Percentiles rank a stretch among this genome's conserved stretches.
phyloP scores from a whole-genome alignment of 2,329 filamentous ascomycete species.

The Ophiostoma himal-ulmi region DNA sequence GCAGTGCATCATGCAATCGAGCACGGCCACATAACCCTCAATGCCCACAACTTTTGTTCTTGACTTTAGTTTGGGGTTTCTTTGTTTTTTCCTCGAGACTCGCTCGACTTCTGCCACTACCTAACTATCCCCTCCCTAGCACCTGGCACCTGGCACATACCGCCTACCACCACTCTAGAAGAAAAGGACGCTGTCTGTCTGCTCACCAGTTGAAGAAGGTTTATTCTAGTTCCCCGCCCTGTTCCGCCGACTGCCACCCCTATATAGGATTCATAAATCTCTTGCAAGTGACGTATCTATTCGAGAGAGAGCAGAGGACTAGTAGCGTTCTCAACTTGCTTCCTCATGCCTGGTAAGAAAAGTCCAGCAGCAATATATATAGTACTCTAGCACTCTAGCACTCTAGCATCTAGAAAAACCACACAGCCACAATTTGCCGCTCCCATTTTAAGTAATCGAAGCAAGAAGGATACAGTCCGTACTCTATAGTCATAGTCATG shows the following conservation, averaged over 20 bases:
- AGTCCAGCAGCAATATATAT: neutral
- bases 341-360: neutral
- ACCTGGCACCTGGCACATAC: neutral
- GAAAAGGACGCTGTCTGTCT: neutral
- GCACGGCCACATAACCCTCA: slow-evolving; percentile 2
- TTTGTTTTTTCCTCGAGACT: neutral
- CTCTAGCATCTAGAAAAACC: neutral
- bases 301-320: neutral
- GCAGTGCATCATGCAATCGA: slow-evolving; percentile 8
- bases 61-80: neutral
- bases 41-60: neutral
- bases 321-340: neutral
- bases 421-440: neutral
- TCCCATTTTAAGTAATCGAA: neutral
- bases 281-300: neutral
- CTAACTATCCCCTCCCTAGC: neutral
- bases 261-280: neutral
- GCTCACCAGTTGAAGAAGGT: slow-evolving; percentile 3
- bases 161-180: too few species aligned
- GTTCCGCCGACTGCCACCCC: neutral
- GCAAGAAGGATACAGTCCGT: too few species aligned
- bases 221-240: slow-evolving; percentile 8
- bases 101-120: neutral
- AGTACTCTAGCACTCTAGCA: neutral
- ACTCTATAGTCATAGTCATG: neutral